A percentile compares a stretch with the other conserved stretches of the same genome.
Evolutionary conservation across 2,329 filamentous ascomycete species (phyloP).

Genomic region (Mycocentrospora acerina): DNA sequence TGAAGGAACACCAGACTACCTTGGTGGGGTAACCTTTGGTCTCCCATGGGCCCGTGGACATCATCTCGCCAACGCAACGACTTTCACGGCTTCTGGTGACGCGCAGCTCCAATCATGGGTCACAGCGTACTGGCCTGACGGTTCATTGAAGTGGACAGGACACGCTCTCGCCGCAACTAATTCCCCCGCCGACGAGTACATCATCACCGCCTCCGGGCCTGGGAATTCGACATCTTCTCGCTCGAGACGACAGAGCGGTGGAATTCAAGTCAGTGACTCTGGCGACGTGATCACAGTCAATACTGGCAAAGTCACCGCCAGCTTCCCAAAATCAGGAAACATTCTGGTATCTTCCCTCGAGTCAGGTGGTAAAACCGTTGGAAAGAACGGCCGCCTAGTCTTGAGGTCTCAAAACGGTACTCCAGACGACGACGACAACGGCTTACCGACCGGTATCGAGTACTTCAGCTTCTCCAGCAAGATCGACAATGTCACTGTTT

Average conservation of each 20-base stretch:
- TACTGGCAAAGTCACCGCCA: slow-evolving; percentile 36
- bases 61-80: slow-evolving; percentile 40
- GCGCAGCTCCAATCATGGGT: slow-evolving; percentile 55
- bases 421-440: slow-evolving; percentile 42
- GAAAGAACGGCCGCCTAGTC: slow-evolving; percentile 48
- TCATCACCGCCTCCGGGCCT: slow-evolving; percentile 38
- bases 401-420: slow-evolving; percentile 55
- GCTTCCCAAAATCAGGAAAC: slow-evolving; percentile 37
- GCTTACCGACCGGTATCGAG: slow-evolving; percentile 40
- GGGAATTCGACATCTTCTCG: slow-evolving; percentile 15
- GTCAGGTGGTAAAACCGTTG: slow-evolving; percentile 45
- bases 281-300: slow-evolving; percentile 27
- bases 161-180: slow-evolving; percentile 55
- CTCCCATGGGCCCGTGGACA: slow-evolving; percentile 44
- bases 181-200: slow-evolving; percentile 47
- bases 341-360: slow-evolving; percentile 32
- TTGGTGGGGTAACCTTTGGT: slow-evolving; percentile 42
- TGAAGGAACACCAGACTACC: slow-evolving; percentile 27
- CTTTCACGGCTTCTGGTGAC: slow-evolving; percentile 32
- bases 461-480: slow-evolving; percentile 53
- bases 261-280: slow-evolving; percentile 27
- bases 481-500: slow-evolving; percentile 55
- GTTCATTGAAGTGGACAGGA: slow-evolving; percentile 63
- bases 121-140: slow-evolving; percentile 62
- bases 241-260: slow-evolving; percentile 12